Evolutionary conservation across 2,329 filamentous ascomycete species (phyloP).

Genomic region (Botryosphaeria dothidea): DNA sequence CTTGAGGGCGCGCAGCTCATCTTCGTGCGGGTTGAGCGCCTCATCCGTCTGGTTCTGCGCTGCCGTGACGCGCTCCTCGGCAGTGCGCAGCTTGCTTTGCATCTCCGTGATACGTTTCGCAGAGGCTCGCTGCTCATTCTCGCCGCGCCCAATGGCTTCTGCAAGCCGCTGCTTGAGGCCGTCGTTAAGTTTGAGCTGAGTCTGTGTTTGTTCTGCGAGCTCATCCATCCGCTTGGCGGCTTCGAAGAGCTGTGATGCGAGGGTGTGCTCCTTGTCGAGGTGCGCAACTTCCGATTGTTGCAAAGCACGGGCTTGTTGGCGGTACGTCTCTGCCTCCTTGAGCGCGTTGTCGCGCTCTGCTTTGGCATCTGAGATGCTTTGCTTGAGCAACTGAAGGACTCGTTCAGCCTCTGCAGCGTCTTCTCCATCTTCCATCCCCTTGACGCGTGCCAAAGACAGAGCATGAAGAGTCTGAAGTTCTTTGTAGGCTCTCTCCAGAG

Average conservation of each 20-base stretch:
- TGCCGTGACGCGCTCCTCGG: constrained; percentile 81
- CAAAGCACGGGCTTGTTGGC: constrained; percentile 61
- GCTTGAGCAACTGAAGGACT: constrained; percentile 66
- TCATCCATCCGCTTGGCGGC: constrained; percentile 78
- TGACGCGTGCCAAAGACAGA: constrained; percentile 67
- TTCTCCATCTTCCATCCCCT: constrained; percentile 56
- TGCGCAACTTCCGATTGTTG: constrained; percentile 54
- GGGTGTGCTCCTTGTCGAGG: constrained; percentile 32
- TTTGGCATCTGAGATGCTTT: constrained; percentile 67
- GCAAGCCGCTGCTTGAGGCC: constrained; percentile 74
- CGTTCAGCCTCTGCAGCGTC: constrained; percentile 54
- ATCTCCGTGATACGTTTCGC: constrained; percentile 80
- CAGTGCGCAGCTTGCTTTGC: constrained; percentile 73
- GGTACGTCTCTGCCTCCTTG: constrained; percentile 63
- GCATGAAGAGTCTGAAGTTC: constrained; percentile 73
- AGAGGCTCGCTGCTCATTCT: constrained; percentile 78
- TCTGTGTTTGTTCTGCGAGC: constrained; percentile 74
- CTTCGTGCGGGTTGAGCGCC: constrained; percentile 78
- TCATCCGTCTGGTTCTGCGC: constrained; percentile 89
- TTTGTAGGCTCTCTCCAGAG: constrained; percentile 71
- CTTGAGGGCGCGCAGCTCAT: constrained; percentile 74
- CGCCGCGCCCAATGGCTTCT: constrained; percentile 78
- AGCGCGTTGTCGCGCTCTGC: constrained; percentile 72
- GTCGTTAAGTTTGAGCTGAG: constrained; percentile 77
- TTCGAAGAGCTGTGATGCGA: constrained; percentile 63